Conservation (phyloP, 1,284 basidiomycete species). For the Ustilago hordei region DNA sequence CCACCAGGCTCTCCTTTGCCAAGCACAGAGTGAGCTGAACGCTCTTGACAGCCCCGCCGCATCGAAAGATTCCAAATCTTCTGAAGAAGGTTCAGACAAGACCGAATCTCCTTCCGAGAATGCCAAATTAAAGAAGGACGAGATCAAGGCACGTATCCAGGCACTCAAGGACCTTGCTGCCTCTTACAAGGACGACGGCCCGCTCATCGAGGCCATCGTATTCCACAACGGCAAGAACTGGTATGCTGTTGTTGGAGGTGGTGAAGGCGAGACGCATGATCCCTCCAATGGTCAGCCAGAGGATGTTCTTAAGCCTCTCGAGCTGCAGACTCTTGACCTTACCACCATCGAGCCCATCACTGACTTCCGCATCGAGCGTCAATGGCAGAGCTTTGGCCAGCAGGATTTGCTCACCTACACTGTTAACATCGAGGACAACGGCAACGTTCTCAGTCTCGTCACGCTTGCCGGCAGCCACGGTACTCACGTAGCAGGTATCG, state of each 20-base stretch:
- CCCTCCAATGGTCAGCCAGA: slow-evolving; percentile 56
- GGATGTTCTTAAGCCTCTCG: slow-evolving; percentile 41
- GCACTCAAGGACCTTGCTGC: slow-evolving; percentile 64
- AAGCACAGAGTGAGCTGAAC: slow-evolving; percentile 59
- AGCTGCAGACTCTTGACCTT: slow-evolving; percentile 59
- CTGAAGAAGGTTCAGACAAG: slow-evolving; percentile 18
- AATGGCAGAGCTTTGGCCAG: slow-evolving; percentile 67
- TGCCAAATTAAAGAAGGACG: slow-evolving; percentile 51
- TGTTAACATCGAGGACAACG: slow-evolving; percentile 66
- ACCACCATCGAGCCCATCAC: slow-evolving; percentile 58
- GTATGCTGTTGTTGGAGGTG: slow-evolving; percentile 69
- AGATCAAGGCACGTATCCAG: slow-evolving; percentile 65
- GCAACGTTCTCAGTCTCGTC: slow-evolving; percentile 64
- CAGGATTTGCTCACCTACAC: slow-evolving; percentile 69
- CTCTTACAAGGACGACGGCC: slow-evolving; percentile 66
- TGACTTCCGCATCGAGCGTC: slow-evolving; percentile 66
- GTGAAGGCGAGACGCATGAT: slow-evolving; percentile 65
- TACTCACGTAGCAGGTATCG: slow-evolving; percentile 70
- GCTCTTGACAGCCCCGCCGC: slow-evolving; percentile 28
- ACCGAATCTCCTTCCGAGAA: slow-evolving; percentile 19
- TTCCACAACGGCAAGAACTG: slow-evolving; percentile 69
- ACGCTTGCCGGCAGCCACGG: slow-evolving; percentile 68
- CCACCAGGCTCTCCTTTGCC: slow-evolving; percentile 59
- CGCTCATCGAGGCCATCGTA: slow-evolving; percentile 67
- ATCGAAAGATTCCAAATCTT: slow-evolving; percentile 3